A percentile compares a stretch with the other conserved stretches of the same genome.
These are phyloP conservation scores for Trypanosoma scelopori DNA, from an alignment of 208 protist species.

Conservation along the genomic window DNA sequence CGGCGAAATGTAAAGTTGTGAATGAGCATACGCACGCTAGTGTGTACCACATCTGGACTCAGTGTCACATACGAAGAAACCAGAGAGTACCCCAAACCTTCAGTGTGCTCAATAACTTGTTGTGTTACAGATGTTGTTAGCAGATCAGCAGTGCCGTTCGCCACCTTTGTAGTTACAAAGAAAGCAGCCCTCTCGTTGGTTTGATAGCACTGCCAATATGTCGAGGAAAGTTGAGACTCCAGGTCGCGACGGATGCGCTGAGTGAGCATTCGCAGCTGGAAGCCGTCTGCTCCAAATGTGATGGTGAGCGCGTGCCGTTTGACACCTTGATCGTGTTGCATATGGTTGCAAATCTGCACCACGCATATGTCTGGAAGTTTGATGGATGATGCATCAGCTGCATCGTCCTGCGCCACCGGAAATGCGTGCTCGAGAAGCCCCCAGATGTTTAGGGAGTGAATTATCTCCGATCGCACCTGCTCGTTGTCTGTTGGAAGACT, in stretches of 20 bases:
- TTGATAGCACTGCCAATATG: conserved; percentile 90
- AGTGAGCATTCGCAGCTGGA: conserved; percentile 68
- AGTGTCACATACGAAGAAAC: conserved; percentile 78
- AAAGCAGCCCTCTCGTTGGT: conserved; percentile 85
- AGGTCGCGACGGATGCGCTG: conserved; percentile 73
- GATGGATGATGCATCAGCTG: conserved; percentile 19
- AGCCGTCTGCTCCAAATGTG: conserved; percentile 84
- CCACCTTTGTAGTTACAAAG: conserved; percentile 86
- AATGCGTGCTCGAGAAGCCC: conserved; percentile 76
- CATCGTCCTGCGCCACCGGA: conserved; percentile 23
- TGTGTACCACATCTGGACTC: conserved; percentile 84
- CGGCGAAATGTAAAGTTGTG: conserved; percentile 87
- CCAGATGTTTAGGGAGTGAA: conserved; percentile 64
- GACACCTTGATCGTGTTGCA: conserved; percentile 87
- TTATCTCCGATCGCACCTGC: conserved; percentile 62
- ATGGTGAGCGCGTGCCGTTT: conserved; percentile 89
- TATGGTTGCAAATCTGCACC: conserved; percentile 84
- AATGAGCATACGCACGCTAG: conserved; percentile 84
- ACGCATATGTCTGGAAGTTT: conserved; percentile 78
- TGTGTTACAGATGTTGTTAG: conserved; percentile 85
- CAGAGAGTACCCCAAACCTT: conserved; percentile 77
- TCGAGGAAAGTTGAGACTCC: conserved; percentile 75
- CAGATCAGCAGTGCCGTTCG: conserved; percentile 82
- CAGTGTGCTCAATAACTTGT: conserved; percentile 81
- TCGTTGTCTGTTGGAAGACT: conserved; percentile 62